Evolutionary conservation across 148 eudicot genomes (phyloP), one percentile per base, ranked within the genome.

Genomic region (Drosera capensis): DNA sequence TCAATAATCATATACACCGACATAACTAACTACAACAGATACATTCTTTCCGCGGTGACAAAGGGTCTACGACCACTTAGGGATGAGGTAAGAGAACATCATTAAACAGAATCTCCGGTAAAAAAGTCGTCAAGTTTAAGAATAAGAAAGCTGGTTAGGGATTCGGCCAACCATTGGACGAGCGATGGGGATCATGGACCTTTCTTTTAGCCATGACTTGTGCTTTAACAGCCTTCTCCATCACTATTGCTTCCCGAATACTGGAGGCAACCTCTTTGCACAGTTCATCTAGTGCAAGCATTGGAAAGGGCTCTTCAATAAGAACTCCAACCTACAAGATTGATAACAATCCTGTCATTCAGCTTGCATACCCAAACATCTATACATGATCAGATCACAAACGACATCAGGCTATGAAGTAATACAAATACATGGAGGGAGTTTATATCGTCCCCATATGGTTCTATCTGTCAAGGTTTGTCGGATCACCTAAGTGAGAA

Each of bases 271-370:
- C 58, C 37, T 21, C 49, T 40, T 60, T 59, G 68, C 94, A 88
- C n/a, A 83, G 58, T 45, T 80, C 92, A 41, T 88, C 97, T 24
- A 88, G 86, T 30, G 92, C 79, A 45, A 88, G 97, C 92, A 78
- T 71, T 7, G 97, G 79, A 63, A 88, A 88, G 9, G 97, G 92
- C 68, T 88, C 97, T 68, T 88, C 94, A 29, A 88, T 88, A 44
- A 88, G 92, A 50, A 88, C 97, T 54, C 94, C 94, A 14, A 88
- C 97, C 94, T 88, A 68, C 59, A 71, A 68, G 14, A 7, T 8
- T 17, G 13, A 30, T 13, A 5, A 15, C 14, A 1, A 34, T 7
- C n/a, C n/a, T n/a, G n/a, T n/a, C n/a, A n/a, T n/a, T n/a, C n/a
- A n/a, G n/a, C n/a, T n/a, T n/a, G n/a, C n/a, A n/a, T n/a, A n/a